phyloP scores from a whole-genome alignment of 495 filamentous ascomycete genomes.

The Talaromyces wortmannii region DNA sequence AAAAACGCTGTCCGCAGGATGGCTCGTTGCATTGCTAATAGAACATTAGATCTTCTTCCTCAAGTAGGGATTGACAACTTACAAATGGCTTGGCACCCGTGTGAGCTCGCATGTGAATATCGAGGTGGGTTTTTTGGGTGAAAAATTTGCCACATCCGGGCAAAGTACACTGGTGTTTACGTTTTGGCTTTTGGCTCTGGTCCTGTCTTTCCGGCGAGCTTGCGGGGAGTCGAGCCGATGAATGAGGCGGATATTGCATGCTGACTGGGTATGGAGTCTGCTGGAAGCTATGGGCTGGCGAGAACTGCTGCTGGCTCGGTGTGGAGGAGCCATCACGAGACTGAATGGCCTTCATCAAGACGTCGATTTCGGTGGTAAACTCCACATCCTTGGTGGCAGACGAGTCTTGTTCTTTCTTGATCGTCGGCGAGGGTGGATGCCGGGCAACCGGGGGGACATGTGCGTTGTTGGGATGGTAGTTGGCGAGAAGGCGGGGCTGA shows the following conservation, averaged over 20 bases:
- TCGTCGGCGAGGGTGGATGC: constrained; percentile 30
- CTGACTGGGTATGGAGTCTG: background rate
- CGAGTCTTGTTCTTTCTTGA: constrained; percentile 16
- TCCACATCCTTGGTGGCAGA: constrained; percentile 33
- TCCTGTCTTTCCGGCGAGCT: background rate
- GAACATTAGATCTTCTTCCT: constrained; percentile 3
- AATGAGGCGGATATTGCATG: background rate
- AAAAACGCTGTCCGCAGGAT: constrained; percentile 74
- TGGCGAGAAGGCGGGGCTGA: constrained; percentile 11
- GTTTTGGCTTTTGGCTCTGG: constrained; percentile 15
- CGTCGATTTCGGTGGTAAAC: constrained; percentile 80
- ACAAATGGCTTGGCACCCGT: constrained; percentile 91
- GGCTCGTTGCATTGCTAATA: constrained; percentile 64
- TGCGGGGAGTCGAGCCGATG: background rate
- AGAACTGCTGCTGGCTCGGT: background rate
- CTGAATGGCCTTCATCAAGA: constrained; percentile 90
- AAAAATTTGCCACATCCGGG: constrained; percentile 76
- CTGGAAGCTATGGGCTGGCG: background rate
- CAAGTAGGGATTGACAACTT: constrained; percentile 26
- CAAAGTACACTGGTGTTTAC: constrained; percentile 67
- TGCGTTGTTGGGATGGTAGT: constrained; percentile 21
- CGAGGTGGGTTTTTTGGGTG: constrained; percentile 87
- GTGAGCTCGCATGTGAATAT: constrained; percentile 85
- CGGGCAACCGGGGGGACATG: constrained; percentile 23
- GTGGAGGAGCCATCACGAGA: constrained; percentile 11